Evolutionary conservation across 257 asterid genomes (phyloP), one percentile per base, ranked within the genome.

Genomic region (Solanum sitiens): DNA sequence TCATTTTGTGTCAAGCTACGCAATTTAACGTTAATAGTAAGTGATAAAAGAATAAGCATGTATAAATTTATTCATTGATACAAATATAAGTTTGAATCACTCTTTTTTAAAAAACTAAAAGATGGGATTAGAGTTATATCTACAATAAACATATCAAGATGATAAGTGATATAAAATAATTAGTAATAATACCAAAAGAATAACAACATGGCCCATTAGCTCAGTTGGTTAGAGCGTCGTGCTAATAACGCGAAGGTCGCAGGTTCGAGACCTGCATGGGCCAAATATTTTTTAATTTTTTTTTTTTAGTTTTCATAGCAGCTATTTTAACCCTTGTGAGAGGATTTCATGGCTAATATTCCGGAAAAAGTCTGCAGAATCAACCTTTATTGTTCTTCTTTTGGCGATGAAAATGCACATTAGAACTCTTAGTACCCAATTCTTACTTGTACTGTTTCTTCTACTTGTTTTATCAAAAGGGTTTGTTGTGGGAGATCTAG

Each of bases 261-360:
- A 88, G 92, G 93, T 91, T 91, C 91, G 91, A 91, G 83, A 91
- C 92, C 89, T 91, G 92, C 89, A 87, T 91, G 89, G 92, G 92
- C 92, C 93, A 35, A 35, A 50, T 0, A 2, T 23, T 5, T 37
- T 6, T 23, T n/a, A n/a, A n/a, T 3, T 5, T 14, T 47, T 1
- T 45, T 45, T 37, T 11, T 4, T 16, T 4, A 8, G 6, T 73
- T 77, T 14, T 8, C n/a, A 42, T 7, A 76, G 35, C 37, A 3
- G 15, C 65, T 25, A 45, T 44, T 79, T 45, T 27, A 79, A 79
- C 10, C 67, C 16, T 8, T 27, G 67, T 5, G 20, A 16, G 42
- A 79, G 20, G 39, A 16, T 27, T 79, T 27, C 11, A 9, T 14
- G 11, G 65, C 67, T 25, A 11, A 37, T 25, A 35, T 45, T 25